Evolutionary conservation across 169 alveolate genomes (phyloP).

Genomic region (Plasmodium cynomolgi): DNA sequence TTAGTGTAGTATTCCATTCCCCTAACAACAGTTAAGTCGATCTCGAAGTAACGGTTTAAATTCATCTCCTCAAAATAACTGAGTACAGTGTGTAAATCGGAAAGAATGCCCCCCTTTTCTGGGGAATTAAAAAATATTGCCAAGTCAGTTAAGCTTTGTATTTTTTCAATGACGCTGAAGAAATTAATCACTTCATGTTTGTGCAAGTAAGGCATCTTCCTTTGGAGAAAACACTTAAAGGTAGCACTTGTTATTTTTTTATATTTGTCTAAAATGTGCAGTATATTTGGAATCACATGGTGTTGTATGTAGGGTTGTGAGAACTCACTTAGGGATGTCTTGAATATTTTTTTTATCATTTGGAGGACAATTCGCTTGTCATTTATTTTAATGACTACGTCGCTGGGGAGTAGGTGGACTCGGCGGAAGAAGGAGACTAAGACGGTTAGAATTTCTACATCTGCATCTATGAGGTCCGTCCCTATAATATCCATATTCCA

Average conservation of each 20-base stretch:
- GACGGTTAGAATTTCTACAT: constrained; percentile 27
- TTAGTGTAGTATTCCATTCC: constrained; percentile 65
- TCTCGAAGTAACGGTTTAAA: constrained; percentile 9
- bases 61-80: constrained; percentile 14
- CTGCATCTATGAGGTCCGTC: constrained; percentile 33
- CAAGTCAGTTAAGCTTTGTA: background rate
- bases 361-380: constrained; percentile 25
- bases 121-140: constrained; percentile 1
- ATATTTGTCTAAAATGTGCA: constrained; percentile 55
- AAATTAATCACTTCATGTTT: background rate
- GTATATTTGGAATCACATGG: background rate
- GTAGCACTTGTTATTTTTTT: constrained; percentile 7
- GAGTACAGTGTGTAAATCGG: constrained; percentile 1
- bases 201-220: constrained; percentile 21
- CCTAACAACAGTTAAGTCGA: constrained; percentile 52
- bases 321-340: constrained; percentile 1
- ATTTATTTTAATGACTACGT: constrained; percentile 50
- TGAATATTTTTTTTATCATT: constrained; percentile 10
- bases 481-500: constrained; percentile 84
- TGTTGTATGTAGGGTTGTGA: constrained; percentile 2
- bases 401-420: constrained; percentile 7
- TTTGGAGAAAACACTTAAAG: constrained; percentile 27
- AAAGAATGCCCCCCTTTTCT: background rate
- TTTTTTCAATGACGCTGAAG: constrained; percentile 3
- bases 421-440: constrained; percentile 20